These are phyloP conservation scores for Bjerkandera adusta DNA, from an alignment of 1,284 basidiomycete genomes.

Conservation along the genomic window DNA sequence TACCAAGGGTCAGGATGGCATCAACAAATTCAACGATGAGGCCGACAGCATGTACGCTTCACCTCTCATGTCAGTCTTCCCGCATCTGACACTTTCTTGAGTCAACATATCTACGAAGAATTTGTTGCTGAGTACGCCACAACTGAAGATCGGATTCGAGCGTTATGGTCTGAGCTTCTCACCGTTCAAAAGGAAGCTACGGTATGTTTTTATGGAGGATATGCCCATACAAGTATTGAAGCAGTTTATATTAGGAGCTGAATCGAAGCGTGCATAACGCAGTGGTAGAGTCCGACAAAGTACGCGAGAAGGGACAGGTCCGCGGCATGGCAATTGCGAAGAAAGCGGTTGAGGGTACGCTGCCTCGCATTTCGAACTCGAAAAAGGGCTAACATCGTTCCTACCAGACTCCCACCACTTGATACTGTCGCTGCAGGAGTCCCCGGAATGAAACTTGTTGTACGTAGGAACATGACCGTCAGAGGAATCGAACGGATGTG, in stretches of 20 bases:
- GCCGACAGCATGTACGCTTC: constrained; percentile 21
- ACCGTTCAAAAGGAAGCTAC: constrained; percentile 21
- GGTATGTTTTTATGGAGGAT: constrained; percentile 11
- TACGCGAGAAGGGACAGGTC: constrained; percentile 27
- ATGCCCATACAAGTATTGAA: not conserved
- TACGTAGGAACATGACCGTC: too few species aligned
- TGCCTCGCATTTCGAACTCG: not conserved
- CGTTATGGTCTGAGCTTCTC: constrained; percentile 21
- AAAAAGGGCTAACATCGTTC: not conserved
- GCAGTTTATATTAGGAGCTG: not conserved
- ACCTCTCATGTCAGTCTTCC: not conserved
- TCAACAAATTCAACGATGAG: constrained; percentile 19
- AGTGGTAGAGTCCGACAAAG: constrained; percentile 19
- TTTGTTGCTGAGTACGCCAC: constrained; percentile 28
- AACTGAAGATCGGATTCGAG: constrained; percentile 26
- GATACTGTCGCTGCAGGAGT: not conserved
- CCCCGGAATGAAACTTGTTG: not conserved
- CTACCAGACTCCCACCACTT: not conserved
- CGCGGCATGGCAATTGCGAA: constrained; percentile 29
- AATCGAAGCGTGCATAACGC: constrained; percentile 8
- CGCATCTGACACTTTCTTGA: constrained; percentile 1
- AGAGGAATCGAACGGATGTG: constrained; percentile 8
- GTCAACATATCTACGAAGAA: constrained; percentile 23
- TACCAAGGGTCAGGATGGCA: constrained; percentile 15
- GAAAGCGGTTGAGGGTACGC: constrained; percentile 28